phyloP scores from a whole-genome alignment of 2,329 filamentous ascomycete species.

The Pseudovirgaria hyperparasitica region DNA sequence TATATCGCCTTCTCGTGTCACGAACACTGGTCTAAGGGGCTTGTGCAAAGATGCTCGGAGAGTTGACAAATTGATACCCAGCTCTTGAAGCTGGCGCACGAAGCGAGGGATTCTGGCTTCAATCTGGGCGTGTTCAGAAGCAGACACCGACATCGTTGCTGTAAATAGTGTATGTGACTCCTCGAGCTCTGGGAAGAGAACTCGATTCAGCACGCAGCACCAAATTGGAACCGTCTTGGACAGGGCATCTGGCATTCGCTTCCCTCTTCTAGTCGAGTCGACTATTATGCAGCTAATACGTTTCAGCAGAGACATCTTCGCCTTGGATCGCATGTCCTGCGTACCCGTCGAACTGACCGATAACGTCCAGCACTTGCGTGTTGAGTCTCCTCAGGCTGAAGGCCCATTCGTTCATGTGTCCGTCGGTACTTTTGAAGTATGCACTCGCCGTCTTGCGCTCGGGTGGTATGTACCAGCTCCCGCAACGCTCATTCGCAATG shows the following conservation, averaged over 20 bases:
- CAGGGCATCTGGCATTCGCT: slow-evolving; percentile 87
- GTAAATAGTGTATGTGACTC: slow-evolving; percentile 48
- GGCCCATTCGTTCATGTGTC: slow-evolving; percentile 80
- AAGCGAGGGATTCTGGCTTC: slow-evolving; percentile 45
- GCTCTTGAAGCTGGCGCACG: slow-evolving; percentile 36
- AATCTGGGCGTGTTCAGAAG: slow-evolving; percentile 72
- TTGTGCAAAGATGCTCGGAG: slow-evolving; percentile 33
- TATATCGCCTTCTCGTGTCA: slow-evolving; percentile 52
- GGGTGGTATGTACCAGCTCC: slow-evolving; percentile 81
- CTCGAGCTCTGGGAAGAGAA: slow-evolving; percentile 52
- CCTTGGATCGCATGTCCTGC: slow-evolving; percentile 10
- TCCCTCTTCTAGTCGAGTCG: slow-evolving; percentile 84
- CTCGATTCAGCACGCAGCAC: slow-evolving; percentile 74
- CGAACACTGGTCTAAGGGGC: slow-evolving; percentile 68
- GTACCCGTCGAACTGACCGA: slow-evolving; percentile 55
- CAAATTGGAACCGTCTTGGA: slow-evolving; percentile 91
- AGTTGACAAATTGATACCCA: slow-evolving; percentile 5
- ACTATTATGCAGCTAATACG: slow-evolving; percentile 59
- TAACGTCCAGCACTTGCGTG: slow-evolving; percentile 59
- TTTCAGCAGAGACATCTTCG: slow-evolving; percentile 1
- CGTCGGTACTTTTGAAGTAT: slow-evolving; percentile 98
- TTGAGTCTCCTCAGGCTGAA: slow-evolving; percentile 82
- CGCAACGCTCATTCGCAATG: slow-evolving; percentile 87
- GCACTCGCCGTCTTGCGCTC: slow-evolving; percentile 55
- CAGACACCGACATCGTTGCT: slow-evolving; percentile 58